Evolutionary conservation across 2,329 filamentous ascomycete species (phyloP), one percentile per base, ranked within the genome.

Genomic region (Arthrobotrys conoides): DNA sequence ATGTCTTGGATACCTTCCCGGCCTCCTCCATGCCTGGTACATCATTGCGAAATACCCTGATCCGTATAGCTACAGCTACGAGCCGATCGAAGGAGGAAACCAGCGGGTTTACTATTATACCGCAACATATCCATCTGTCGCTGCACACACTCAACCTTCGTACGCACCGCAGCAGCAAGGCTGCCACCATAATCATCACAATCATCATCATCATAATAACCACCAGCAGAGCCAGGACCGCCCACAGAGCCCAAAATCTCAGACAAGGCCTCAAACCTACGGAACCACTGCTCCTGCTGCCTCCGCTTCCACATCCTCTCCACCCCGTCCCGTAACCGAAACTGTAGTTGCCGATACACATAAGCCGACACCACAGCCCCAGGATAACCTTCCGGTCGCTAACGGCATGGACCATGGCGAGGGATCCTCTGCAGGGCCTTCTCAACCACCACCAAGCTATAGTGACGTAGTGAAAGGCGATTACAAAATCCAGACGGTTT

Each of bases 1-100:
- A 85, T 84, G 90, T 68, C 89, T 95, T 22, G 92, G 91, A 82
- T 93, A 88, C 86, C 85, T 98, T 77, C 95, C 95, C 20, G 95
- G 95, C 79, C 91, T 98, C 63, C 87, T 99, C 1, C 96, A 99
- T 86, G 90, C 94, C 80, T 98, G 96, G 95, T 99, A 98, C 88
- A 97, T 98, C 85, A 97, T 99, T 85, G 89, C 93, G 83, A 92
- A 93, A 83, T 93, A 91, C 84, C 96, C 96, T 75, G 95, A 97
- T 79, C 85, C 86, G 81, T 86, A 88, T 48, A 87, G 91, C 75
- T 89, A 88, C 84, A 89, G 91, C 80, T 94, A 96, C 85, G 89
- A 93, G 81, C 86, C 87, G 64, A 84, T 92, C 48, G 85, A 88
- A 4, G 84, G 85, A 24, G 89, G 90, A 67, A 88, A 88, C 81